A percentile compares a stretch with the other conserved stretches of the same genome.
These are phyloP conservation scores for Pleoardoris graminearum DNA, from an alignment of 2,329 filamentous ascomycete genomes.

Conservation along the genomic window DNA sequence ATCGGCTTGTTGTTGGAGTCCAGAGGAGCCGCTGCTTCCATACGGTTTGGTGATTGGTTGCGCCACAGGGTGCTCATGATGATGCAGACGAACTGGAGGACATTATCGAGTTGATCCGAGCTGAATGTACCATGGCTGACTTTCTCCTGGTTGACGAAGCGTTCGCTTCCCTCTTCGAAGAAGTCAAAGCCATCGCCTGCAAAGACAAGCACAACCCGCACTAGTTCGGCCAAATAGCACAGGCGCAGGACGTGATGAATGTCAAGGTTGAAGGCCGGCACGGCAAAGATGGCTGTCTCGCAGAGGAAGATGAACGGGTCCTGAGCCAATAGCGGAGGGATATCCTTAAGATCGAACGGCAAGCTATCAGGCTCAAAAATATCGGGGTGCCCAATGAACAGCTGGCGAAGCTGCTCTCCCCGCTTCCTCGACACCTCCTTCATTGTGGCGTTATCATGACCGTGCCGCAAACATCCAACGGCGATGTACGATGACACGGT, in stretches of 20 bases:
- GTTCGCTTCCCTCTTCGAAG: conserved; percentile 17
- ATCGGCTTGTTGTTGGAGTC: conserved; percentile 31
- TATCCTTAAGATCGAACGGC: conserved; percentile 50
- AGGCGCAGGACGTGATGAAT: conserved; percentile 79
- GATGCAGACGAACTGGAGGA: conserved; percentile 39
- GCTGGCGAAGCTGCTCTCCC: conserved; percentile 72
- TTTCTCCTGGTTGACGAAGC: conserved; percentile 34
- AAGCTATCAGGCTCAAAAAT: conserved; percentile 43
- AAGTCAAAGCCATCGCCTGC: conserved; percentile 18
- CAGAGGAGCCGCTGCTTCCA: conserved; percentile 27
- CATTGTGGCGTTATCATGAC: conserved; percentile 63
- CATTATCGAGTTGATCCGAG: conserved; percentile 32
- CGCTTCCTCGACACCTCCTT: conserved; percentile 69
- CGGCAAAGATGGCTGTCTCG: conserved; percentile 73
- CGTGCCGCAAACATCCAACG: conserved; percentile 68
- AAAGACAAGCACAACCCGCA: conserved; percentile 72
- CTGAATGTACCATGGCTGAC: conserved; percentile 24
- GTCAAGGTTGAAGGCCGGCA: conserved; percentile 69
- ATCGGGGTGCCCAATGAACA: conserved; percentile 65
- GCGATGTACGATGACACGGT: conserved; percentile 84
- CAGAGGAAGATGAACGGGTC: conserved; percentile 82
- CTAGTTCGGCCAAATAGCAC: conserved; percentile 88
- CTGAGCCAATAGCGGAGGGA: conserved; percentile 62
- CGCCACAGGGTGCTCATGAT: conserved; percentile 28
- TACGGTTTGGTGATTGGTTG: conserved; percentile 17